Conservation (phyloP, 495 filamentous ascomycete species). For the Podospora tetraspora region DNA sequence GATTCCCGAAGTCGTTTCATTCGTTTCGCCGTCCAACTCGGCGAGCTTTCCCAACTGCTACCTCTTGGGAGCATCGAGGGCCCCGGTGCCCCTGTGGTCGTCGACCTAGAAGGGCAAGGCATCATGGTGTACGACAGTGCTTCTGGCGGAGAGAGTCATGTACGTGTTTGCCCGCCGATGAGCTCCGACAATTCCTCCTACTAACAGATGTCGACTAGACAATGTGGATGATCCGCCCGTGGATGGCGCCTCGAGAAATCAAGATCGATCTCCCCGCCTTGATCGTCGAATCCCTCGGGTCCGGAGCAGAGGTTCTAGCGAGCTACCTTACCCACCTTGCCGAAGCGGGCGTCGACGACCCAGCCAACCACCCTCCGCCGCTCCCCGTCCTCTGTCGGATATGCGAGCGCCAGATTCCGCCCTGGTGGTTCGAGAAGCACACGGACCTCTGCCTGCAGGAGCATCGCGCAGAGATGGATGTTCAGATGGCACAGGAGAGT, state of each 20-base stretch:
- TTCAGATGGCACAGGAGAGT: constrained; percentile 88
- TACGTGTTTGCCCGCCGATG: constrained; percentile 43
- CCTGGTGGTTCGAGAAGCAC: constrained; percentile 99
- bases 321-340: constrained; percentile 86
- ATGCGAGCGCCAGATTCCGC: constrained; percentile 94
- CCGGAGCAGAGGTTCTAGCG: constrained; percentile 90
- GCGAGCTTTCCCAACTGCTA: constrained; percentile 63
- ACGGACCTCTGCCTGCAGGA: constrained; percentile 94
- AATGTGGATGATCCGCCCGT: constrained; percentile 99
- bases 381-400: constrained; percentile 90
- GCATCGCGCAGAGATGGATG: constrained; percentile 94
- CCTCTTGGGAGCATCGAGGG: constrained; percentile 44
- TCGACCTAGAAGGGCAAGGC: constrained; percentile 89
- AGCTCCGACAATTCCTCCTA: neutral
- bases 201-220: constrained; percentile 53
- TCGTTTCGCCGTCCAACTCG: constrained; percentile 73
- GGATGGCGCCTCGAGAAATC: constrained; percentile 78
- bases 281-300: constrained; percentile 90
- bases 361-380: constrained; percentile 76
- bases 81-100: constrained; percentile 44
- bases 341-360: constrained; percentile 78
- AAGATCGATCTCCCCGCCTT: constrained; percentile 88
- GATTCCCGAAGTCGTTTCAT: constrained; percentile 90
- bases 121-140: constrained; percentile 95
- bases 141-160: constrained; percentile 82